Conservation (phyloP, 768 basidiomycete species). For the Psilocybe tampanensis region DNA sequence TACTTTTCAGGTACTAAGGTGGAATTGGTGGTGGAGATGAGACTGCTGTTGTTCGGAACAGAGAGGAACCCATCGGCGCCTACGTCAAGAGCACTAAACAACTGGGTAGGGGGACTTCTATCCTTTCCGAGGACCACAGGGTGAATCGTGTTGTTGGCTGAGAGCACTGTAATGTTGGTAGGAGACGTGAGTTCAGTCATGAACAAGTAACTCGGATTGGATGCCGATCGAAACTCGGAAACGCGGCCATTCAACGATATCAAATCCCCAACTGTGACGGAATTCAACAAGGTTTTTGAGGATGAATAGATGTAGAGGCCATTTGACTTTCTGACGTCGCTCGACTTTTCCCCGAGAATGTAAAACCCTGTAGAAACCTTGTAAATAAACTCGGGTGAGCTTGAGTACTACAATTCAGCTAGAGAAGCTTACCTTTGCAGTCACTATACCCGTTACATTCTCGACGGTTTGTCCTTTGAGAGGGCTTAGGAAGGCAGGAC, state of each 20-base stretch:
- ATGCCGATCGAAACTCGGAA: slow-evolving; percentile 49
- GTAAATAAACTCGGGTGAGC: too few relatives aligned
- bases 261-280: slow-evolving; percentile 49
- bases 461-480: slow-evolving; percentile 44
- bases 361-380: slow-evolving; percentile 52
- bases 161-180: slow-evolving; percentile 43
- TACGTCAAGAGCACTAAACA: slow-evolving; percentile 49
- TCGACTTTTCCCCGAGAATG: slow-evolving; percentile 43
- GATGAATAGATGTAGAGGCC: slow-evolving; percentile 54
- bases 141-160: slow-evolving; percentile 45
- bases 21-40: slow-evolving; percentile 45
- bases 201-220: slow-evolving; percentile 46
- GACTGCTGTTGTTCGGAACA: slow-evolving; percentile 54
- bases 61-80: slow-evolving; percentile 58
- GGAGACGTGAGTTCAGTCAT: slow-evolving; percentile 53
- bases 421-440: slow-evolving; percentile 46
- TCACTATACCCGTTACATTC: slow-evolving; percentile 52
- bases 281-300: slow-evolving; percentile 33
- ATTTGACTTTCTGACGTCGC: slow-evolving; percentile 50
- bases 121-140: slow-evolving; percentile 56
- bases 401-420: too few relatives aligned
- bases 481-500: slow-evolving; percentile 48
- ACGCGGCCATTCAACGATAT: slow-evolving; percentile 49
- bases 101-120: slow-evolving; percentile 52
- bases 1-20: slow-evolving; percentile 51